phyloP scores from a whole-genome alignment of 306 rosid species.

The Potentilla sterilis region DNA sequence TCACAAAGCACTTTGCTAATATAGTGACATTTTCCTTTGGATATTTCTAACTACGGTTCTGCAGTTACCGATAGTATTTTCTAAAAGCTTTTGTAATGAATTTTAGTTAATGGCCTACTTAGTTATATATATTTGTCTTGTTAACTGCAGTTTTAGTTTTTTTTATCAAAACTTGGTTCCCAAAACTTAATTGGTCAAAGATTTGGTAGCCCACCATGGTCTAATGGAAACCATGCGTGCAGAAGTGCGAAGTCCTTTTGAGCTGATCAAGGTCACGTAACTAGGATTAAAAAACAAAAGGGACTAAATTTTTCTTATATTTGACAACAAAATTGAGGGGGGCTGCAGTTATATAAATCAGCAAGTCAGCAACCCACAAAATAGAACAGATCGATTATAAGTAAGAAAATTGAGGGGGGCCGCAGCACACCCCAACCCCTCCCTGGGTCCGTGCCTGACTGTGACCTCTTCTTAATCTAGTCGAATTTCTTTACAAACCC shows the following conservation, averaged over 20 bases:
- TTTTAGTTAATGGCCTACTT: not conserved
- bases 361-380: no score
- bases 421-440: no score
- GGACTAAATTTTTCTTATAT: no score
- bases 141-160: conserved; percentile 2
- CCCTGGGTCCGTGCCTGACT: no score
- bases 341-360: no score
- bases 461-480: conserved; percentile 41
- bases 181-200: conserved; percentile 22
- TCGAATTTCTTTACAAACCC: conserved; percentile 17
- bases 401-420: no score
- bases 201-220: conserved; percentile 24
- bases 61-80: not conserved
- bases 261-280: conserved; percentile 54
- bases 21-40: no score
- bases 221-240: conserved; percentile 34
- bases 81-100: not conserved
- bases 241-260: conserved; percentile 27
- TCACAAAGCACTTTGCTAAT: no score
- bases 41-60: not conserved
- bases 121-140: not conserved
- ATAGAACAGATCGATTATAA: no score
- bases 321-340: no score
- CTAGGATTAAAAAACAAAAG: no score
- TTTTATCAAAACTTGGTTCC: not conserved